Conservation (phyloP, 2,329 filamentous ascomycete species). For the Leptographium flavum region DNA sequence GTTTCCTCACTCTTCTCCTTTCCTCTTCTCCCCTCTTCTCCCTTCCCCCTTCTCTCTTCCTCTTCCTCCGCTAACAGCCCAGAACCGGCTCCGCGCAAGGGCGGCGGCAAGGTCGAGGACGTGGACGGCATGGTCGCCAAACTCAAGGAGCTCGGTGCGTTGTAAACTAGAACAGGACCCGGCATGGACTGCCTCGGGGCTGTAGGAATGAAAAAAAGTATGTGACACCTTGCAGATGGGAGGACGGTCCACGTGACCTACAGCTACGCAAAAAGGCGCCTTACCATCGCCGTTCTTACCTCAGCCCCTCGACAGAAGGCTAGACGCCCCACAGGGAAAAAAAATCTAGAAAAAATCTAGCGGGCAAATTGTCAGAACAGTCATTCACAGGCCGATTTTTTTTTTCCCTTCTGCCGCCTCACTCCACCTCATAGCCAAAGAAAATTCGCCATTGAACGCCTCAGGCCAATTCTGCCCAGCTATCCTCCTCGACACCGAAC, state of each 20-base stretch:
- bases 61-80: conserved; percentile 12
- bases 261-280: too few species aligned
- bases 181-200: too few species aligned
- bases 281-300: too few species aligned
- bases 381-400: conserved; percentile 10
- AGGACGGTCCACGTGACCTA: too few species aligned
- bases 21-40: neutral
- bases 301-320: too few species aligned
- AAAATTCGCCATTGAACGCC: neutral
- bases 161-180: too few species aligned
- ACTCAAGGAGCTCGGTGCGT: conserved; percentile 88
- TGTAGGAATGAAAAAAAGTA: too few species aligned
- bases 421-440: neutral
- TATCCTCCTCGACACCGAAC: conserved; percentile 2
- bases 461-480: conserved; percentile 5
- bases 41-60: neutral
- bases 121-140: conserved; percentile 88
- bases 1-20: neutral
- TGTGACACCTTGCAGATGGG: too few species aligned
- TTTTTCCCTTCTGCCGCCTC: conserved; percentile 8
- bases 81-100: conserved; percentile 80
- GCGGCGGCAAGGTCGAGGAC: conserved; percentile 93
- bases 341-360: neutral
- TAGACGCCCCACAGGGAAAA: too few species aligned
- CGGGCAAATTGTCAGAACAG: conserved; percentile 5